Conservation (phyloP, 2,329 filamentous ascomycete genomes). For the Sarocladiaceae sp. region DNA sequence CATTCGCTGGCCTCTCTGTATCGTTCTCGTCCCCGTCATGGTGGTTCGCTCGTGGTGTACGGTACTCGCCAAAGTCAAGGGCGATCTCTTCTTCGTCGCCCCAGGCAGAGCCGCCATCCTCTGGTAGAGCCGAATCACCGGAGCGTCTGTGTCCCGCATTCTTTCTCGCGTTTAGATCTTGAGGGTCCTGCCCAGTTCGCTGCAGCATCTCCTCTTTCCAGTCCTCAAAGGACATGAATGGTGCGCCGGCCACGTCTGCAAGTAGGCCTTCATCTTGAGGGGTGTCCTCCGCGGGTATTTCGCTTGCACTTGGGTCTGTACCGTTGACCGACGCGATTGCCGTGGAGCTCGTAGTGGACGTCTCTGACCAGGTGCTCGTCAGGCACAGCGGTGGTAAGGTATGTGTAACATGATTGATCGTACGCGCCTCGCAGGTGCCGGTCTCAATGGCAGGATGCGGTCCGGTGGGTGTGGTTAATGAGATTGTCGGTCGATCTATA, state of each 20-base stretch:
- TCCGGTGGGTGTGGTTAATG: neutral
- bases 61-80: slow-evolving; percentile 45
- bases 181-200: slow-evolving; percentile 67
- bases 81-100: slow-evolving; percentile 84
- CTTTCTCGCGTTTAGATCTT: slow-evolving; percentile 61
- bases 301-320: slow-evolving; percentile 6
- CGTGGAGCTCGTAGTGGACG: neutral
- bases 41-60: slow-evolving; percentile 24
- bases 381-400: slow-evolving; percentile 70
- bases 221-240: slow-evolving; percentile 95
- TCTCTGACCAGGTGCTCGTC: slow-evolving; percentile 50
- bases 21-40: slow-evolving; percentile 16
- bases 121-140: slow-evolving; percentile 14
- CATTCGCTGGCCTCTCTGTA: slow-evolving; percentile 12
- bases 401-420: slow-evolving; percentile 78
- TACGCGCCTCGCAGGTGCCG: slow-evolving; percentile 47
- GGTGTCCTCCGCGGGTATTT: slow-evolving; percentile 9
- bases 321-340: slow-evolving; percentile 9
- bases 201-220: slow-evolving; percentile 94
- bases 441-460: slow-evolving; percentile 2
- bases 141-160: slow-evolving; percentile 41
- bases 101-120: slow-evolving; percentile 27
- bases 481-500: neutral
- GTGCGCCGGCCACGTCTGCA: slow-evolving; percentile 19
- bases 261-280: slow-evolving; percentile 4